These are phyloP conservation scores for Gynandropsis gynandra DNA, from an alignment of 345 rosid species.

Conservation along the genomic window DNA sequence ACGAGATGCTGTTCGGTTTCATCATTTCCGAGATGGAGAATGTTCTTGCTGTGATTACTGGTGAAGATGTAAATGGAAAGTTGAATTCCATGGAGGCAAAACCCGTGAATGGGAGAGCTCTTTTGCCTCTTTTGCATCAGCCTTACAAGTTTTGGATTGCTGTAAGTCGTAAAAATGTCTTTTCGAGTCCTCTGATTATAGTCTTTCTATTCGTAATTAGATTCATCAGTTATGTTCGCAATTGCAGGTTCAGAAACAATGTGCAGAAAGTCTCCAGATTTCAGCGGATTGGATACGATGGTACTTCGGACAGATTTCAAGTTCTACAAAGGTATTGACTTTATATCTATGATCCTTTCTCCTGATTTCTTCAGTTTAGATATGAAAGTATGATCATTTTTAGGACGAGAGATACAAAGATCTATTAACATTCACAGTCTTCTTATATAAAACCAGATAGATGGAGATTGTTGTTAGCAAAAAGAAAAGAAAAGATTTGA, in stretches of 20 bases:
- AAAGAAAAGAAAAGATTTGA: constrained; percentile 2
- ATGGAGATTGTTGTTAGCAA: background rate
- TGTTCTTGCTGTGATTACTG: constrained; percentile 63
- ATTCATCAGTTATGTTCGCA: background rate
- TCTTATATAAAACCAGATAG: constrained; percentile 2
- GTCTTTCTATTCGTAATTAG: constrained; percentile 1
- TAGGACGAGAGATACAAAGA: constrained; percentile 16
- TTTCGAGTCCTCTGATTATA: background rate
- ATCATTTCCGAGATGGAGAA: constrained; percentile 54
- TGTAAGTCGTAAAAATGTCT: constrained; percentile 1
- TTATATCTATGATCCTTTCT: too few species aligned
- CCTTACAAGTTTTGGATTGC: background rate
- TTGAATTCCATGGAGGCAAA: background rate
- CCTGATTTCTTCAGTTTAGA: background rate
- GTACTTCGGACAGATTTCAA: background rate
- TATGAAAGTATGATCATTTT: constrained; percentile 6
- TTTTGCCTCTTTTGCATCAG: background rate
- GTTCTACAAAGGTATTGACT: too few species aligned
- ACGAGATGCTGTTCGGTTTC: constrained; percentile 78
- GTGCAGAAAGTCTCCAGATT: too few species aligned
- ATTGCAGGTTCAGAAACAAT: too few species aligned
- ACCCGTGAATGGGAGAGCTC: background rate
- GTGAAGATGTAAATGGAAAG: constrained; percentile 16
- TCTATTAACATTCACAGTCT: constrained; percentile 18
- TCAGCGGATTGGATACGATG: too few species aligned